These are phyloP conservation scores for Tricholoma flavovirens DNA, from an alignment of 768 basidiomycete species.

Conservation along the genomic window DNA sequence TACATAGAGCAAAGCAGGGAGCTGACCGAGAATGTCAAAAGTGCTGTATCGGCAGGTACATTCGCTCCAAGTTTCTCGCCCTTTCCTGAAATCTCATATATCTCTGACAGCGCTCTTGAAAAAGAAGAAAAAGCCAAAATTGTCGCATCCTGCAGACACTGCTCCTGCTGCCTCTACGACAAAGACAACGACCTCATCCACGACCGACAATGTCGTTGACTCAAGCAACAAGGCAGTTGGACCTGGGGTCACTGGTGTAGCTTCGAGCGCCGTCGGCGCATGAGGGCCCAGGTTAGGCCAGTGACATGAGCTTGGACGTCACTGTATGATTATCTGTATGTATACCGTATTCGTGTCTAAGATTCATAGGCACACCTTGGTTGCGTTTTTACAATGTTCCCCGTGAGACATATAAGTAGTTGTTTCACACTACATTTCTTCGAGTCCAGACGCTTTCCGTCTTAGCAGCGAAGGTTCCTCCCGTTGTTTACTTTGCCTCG, in stretches of 20 bases:
- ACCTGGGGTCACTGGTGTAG: background rate
- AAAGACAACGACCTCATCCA: background rate
- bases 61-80: background rate
- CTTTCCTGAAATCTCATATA: conserved; percentile 1
- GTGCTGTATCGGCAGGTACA: conserved; percentile 80
- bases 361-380: background rate
- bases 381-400: background rate
- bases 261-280: background rate
- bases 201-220: background rate
- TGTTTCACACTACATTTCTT: no score
- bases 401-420: no score
- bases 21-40: conserved; percentile 87
- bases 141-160: conserved; percentile 6
- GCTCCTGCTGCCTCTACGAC: conserved; percentile 9
- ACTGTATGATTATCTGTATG: background rate
- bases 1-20: conserved; percentile 90
- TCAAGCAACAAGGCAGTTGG: background rate
- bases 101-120: conserved; percentile 55
- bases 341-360: background rate
- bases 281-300: background rate
- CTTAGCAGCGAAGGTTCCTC: no score
- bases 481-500: no score
- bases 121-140: conserved; percentile 70
- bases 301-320: background rate
- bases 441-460: no score